Conservation (phyloP, 2,329 filamentous ascomycete genomes). For the Ascochyta pisi region DNA sequence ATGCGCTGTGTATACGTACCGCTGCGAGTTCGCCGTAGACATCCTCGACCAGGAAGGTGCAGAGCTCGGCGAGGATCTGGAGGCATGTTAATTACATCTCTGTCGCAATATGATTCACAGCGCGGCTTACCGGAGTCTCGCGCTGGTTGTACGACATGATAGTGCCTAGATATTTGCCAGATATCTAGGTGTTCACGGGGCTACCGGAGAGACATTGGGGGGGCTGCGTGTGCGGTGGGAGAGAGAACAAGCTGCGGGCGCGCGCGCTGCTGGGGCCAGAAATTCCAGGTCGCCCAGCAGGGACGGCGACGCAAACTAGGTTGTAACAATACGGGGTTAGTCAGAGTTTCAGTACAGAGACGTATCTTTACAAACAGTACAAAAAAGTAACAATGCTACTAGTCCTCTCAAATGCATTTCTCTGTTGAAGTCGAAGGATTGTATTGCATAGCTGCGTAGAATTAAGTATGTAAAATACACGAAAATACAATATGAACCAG, state of each 20-base stretch:
- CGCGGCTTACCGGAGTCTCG: conserved; percentile 44
- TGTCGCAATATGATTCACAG: neutral
- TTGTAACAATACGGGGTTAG: too few species aligned
- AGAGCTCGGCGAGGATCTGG: conserved; percentile 87
- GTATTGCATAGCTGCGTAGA: too few species aligned
- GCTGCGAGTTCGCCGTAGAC: conserved; percentile 90
- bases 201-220: conserved; percentile 45
- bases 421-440: too few species aligned
- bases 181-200: conserved; percentile 38
- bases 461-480: too few species aligned
- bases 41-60: conserved; percentile 86
- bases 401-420: too few species aligned
- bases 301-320: too few species aligned
- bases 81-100: conserved; percentile 46
- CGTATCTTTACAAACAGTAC: too few species aligned
- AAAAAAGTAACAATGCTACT: too few species aligned
- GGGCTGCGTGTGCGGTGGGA: conserved; percentile 2
- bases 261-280: conserved; percentile 9
- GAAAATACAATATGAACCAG: too few species aligned
- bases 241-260: neutral
- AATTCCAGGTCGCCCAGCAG: neutral
- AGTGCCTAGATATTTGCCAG: conserved; percentile 45
- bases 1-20: conserved; percentile 58
- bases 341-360: too few species aligned
- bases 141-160: conserved; percentile 47